Evolutionary conservation across 2,329 filamentous ascomycete species (phyloP), one percentile per base, ranked within the genome.

Genomic region (Clathrospora elynae): DNA sequence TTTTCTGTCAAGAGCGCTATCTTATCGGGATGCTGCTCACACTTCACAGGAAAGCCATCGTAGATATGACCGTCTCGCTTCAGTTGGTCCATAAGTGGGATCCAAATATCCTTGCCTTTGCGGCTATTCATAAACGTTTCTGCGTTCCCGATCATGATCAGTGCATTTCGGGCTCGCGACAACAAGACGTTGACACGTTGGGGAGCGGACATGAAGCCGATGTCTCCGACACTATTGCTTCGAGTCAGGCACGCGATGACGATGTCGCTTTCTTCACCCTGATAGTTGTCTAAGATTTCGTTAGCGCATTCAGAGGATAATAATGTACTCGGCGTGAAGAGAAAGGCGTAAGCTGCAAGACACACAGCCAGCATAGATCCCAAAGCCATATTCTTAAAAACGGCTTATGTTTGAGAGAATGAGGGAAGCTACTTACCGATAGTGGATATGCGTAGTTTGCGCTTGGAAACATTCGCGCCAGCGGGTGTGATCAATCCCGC

Each of bases 231-330:
- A 0, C 57, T 43, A 49, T 90, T 90, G 61, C 85, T 86, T 4
- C 87, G 73, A 0, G 85, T 88, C 8, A 90, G 64, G 0, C 83
- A 86, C 0, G 74, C 80, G 6, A 91, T 78, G 0, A 90, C 83
- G 11, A 91, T 85, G 1, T 90, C 81, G 24, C 81, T 83, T 51
- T 91, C 87, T 57, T 90, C 87, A 1, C 87, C 86, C 62, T 90
- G 87, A 43, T 87, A 91, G 48, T 90, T 90, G 49, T 90, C 86
- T 85, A 14, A 3, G 4, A 14, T 3, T 11, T 11, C 23, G 18
- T 49, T 18, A 49, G 28, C 18, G 7, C 5, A 20, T 6, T 26
- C 23, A 33, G 16, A 13, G 35, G 20, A 25, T 16, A 2, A 18
- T 16, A 24, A 16, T 5, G 7, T 12, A 9, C 9, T 24, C 11